Percentiles rank a stretch among this genome's conserved stretches.
Conservation (phyloP, 352 stramenopile species). For the Phytophthora agathidicida region DNA sequence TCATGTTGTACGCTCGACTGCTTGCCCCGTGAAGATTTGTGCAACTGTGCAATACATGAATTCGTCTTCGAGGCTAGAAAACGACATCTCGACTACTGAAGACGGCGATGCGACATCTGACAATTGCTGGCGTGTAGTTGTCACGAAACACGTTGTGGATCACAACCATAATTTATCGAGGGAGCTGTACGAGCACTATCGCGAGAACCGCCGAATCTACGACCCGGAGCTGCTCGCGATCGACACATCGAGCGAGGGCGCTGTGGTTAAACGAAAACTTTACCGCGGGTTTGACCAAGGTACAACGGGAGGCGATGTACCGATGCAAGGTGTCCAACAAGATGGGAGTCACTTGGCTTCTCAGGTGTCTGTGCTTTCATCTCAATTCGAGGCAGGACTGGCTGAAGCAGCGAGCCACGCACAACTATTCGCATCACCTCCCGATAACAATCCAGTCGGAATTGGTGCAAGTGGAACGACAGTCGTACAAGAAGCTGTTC, state of each 20-base stretch:
- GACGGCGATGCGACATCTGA: not conserved
- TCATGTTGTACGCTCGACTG: slow-evolving; percentile 66
- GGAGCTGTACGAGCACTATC: slow-evolving; percentile 77
- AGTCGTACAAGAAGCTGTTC: slow-evolving; percentile 8
- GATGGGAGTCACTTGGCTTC: slow-evolving; percentile 6
- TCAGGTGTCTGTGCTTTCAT: slow-evolving; percentile 14
- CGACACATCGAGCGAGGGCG: slow-evolving; percentile 41
- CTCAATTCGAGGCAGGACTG: slow-evolving; percentile 30
- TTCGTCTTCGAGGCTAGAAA: slow-evolving; percentile 2
- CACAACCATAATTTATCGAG: slow-evolving; percentile 86
- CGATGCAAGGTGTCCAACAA: not conserved
- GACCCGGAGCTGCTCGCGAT: slow-evolving; percentile 73
- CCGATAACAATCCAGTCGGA: slow-evolving; percentile 3
- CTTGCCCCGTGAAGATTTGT: slow-evolving; percentile 82
- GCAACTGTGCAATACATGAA: slow-evolving; percentile 70
- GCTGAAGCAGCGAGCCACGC: slow-evolving; percentile 27
- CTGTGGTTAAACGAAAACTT: slow-evolving; percentile 32
- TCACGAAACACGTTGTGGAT: slow-evolving; percentile 78
- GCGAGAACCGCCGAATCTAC: slow-evolving; percentile 82
- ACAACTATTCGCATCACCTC: slow-evolving; percentile 19
- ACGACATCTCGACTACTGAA: not conserved
- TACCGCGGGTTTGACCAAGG: not conserved
- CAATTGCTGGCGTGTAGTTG: slow-evolving; percentile 65
- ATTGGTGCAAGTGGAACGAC: slow-evolving; percentile 7
- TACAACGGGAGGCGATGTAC: not conserved